phyloP scores from a whole-genome alignment of 495 filamentous ascomycete species.

The Xanthoparmelia taractica region DNA sequence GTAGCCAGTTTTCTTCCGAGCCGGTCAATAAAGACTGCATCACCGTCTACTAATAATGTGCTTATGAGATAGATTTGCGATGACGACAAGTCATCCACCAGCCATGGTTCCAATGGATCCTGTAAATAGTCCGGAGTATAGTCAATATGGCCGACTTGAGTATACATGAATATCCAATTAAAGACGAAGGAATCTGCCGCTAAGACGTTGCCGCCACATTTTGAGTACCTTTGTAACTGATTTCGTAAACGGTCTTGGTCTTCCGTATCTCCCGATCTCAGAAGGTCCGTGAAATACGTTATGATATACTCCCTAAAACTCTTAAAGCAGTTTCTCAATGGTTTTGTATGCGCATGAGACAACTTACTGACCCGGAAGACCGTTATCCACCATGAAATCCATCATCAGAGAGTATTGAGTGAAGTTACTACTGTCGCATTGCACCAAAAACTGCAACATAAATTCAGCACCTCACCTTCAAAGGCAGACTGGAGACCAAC shows the following conservation, averaged over 20 bases:
- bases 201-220: not conserved
- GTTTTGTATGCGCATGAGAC: not conserved
- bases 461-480: not conserved
- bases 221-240: not conserved
- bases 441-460: not conserved
- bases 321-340: not conserved
- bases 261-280: not conserved
- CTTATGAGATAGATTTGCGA: not conserved
- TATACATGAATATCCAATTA: too few relatives aligned
- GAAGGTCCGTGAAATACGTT: fast-evolving
- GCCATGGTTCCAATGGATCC: not conserved
- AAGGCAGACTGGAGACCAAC: not conserved
- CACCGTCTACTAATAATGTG: not conserved
- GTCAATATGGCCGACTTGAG: not conserved
- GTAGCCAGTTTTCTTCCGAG: not conserved
- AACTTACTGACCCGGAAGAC: slow-evolving; percentile 6
- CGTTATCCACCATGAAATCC: not conserved
- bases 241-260: not conserved
- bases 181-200: fast-evolving
- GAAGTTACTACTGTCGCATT: not conserved
- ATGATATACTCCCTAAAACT: not conserved
- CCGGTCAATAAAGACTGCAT: not conserved
- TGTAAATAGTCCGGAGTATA: not conserved
- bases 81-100: slow-evolving; percentile 3
- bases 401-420: not conserved